A percentile compares a stretch with the other conserved stretches of the same genome.
These are phyloP conservation scores for Kickxella alabastrina DNA, from an alignment of 192 early-diverging fungal genomes.

Conservation along the genomic window DNA sequence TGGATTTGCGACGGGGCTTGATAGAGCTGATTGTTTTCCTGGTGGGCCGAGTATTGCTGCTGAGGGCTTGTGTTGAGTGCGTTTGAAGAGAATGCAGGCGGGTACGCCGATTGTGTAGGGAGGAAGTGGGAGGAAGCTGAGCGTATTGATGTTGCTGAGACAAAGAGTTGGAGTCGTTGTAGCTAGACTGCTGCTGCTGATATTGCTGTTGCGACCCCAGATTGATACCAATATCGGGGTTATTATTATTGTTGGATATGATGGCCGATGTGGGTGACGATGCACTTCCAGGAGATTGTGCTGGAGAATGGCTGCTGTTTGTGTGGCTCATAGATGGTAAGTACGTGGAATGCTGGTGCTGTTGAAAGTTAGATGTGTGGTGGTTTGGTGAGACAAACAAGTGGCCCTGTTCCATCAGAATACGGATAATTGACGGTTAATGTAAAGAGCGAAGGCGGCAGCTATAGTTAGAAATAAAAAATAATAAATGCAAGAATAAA, in stretches of 20 bases:
- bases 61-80: background rate
- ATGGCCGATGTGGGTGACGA: constrained; percentile 24
- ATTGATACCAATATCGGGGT: constrained; percentile 13
- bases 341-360: constrained; percentile 12
- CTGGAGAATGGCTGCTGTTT: constrained; percentile 19
- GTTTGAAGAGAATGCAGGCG: no score
- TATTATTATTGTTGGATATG: constrained; percentile 15
- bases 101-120: no score
- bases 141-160: no score
- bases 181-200: background rate
- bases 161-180: background rate
- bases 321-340: constrained; percentile 45
- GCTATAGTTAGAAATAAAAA: background rate
- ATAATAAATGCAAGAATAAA: constrained; percentile 1
- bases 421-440: constrained; percentile 3
- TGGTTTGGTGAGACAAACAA: constrained; percentile 33
- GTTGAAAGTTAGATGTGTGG: constrained; percentile 21
- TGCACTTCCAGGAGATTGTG: constrained; percentile 32
- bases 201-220: constrained; percentile 10
- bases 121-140: no score
- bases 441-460: background rate
- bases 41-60: constrained; percentile 14
- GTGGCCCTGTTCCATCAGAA: constrained; percentile 41
- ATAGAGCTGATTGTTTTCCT: constrained; percentile 19
- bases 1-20: constrained; percentile 31